These are phyloP conservation scores for Annulohypoxylon nitens DNA, from an alignment of 495 filamentous ascomycete species.

Conservation along the genomic window DNA sequence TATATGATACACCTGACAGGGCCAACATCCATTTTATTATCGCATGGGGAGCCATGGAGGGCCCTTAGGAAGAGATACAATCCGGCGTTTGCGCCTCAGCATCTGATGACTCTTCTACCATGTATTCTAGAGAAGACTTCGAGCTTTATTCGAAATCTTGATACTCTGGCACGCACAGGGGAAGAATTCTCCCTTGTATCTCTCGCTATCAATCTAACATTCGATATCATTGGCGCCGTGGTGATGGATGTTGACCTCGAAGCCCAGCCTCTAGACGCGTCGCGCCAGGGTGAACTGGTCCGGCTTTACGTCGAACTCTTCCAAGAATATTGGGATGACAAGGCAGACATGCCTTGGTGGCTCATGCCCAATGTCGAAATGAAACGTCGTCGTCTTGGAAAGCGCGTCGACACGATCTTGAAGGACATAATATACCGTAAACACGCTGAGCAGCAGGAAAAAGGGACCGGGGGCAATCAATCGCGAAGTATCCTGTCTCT, in stretches of 20 bases:
- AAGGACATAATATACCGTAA: slow-evolving; percentile 23
- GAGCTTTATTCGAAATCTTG: slow-evolving; percentile 36
- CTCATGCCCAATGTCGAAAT: neutral
- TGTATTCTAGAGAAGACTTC: slow-evolving; percentile 49
- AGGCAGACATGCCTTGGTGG: slow-evolving; percentile 34
- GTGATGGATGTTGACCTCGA: slow-evolving; percentile 53
- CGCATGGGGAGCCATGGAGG: slow-evolving; percentile 52
- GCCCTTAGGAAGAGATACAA: slow-evolving; percentile 50
- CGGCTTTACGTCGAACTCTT: slow-evolving; percentile 23
- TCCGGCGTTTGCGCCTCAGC: slow-evolving; percentile 49
- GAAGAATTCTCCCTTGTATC: slow-evolving; percentile 33
- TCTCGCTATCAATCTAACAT: slow-evolving; percentile 26
- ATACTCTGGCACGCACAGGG: slow-evolving; percentile 19
- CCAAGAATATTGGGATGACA: slow-evolving; percentile 18
- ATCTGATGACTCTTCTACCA: slow-evolving; percentile 50
- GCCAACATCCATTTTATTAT: slow-evolving; percentile 43
- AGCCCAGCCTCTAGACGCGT: slow-evolving; percentile 46
- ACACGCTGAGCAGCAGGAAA: neutral
- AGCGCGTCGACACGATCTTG: slow-evolving; percentile 11
- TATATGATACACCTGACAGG: slow-evolving; percentile 47
- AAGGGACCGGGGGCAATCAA: neutral
- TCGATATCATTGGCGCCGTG: slow-evolving; percentile 51
- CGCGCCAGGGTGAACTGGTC: slow-evolving; percentile 21
- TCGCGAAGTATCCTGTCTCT: slow-evolving; percentile 53
- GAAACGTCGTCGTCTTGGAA: slow-evolving; percentile 19